Conservation (phyloP, 768 basidiomycete genomes). For the Serendipita sp. region DNA sequence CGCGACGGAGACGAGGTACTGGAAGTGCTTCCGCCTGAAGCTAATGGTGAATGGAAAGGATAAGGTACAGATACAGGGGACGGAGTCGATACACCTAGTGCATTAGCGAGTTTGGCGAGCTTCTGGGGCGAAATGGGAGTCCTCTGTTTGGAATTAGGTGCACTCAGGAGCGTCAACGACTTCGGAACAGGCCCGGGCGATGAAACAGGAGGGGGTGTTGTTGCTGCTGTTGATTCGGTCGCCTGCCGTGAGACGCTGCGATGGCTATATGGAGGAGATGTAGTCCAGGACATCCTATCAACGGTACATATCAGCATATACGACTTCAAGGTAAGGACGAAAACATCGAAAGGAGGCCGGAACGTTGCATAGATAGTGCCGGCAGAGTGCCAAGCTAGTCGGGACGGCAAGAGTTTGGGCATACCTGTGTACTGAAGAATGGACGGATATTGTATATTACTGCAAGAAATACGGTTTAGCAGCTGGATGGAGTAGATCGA, state of each 20-base stretch:
- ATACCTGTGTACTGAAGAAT: neutral
- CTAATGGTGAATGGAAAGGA: slow-evolving; percentile 27
- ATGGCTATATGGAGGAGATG: neutral
- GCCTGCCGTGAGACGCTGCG: neutral
- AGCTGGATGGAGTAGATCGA: too few relatives aligned
- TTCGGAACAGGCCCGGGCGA: neutral
- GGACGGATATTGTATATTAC: too few relatives aligned
- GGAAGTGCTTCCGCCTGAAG: slow-evolving; percentile 27
- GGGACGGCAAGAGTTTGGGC: neutral
- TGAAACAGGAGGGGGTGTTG: neutral
- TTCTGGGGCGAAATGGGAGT: slow-evolving; percentile 59
- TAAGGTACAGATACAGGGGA: slow-evolving; percentile 27
- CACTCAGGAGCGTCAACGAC: neutral
- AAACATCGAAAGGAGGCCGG: too few relatives aligned
- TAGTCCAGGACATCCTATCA: slow-evolving; percentile 5
- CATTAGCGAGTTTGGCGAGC: slow-evolving; percentile 71
- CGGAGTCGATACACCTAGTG: slow-evolving; percentile 65
- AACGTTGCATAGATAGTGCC: too few relatives aligned
- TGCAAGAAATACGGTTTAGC: too few relatives aligned
- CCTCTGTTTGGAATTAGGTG: slow-evolving; percentile 27
- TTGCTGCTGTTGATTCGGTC: neutral
- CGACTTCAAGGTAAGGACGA: too few relatives aligned
- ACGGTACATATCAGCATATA: too few relatives aligned
- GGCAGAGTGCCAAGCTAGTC: neutral
- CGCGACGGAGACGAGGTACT: slow-evolving; percentile 37